Evolutionary conservation across 495 filamentous ascomycete species (phyloP).

Genomic region (Hypomontagnella monticulosa): DNA sequence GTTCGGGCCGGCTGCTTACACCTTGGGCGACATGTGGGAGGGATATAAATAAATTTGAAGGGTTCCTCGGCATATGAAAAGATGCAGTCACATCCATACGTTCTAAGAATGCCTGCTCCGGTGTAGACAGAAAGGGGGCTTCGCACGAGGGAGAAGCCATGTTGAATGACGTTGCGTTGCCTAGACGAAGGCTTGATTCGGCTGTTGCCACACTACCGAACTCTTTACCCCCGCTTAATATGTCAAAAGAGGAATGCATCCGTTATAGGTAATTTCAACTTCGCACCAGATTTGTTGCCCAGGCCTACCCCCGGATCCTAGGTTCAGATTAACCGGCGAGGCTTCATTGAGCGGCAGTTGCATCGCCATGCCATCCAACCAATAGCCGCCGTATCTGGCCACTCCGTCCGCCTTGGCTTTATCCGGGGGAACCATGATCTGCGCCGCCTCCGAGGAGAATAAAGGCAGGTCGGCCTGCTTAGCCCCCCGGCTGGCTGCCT

Average conservation of each 20-base stretch:
- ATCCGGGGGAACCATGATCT: slow-evolving; percentile 35
- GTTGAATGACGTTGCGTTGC: slow-evolving; percentile 33
- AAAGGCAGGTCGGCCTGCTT: slow-evolving; percentile 27
- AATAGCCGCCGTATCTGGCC: slow-evolving; percentile 19
- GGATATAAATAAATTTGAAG: slow-evolving; percentile 34
- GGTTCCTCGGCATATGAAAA: slow-evolving; percentile 31
- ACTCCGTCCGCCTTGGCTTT: slow-evolving; percentile 40
- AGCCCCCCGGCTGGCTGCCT: slow-evolving; percentile 14
- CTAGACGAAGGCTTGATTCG: slow-evolving; percentile 34
- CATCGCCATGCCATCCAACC: slow-evolving; percentile 11
- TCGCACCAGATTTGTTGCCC: slow-evolving; percentile 37
- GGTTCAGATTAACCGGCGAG: slow-evolving; percentile 40
- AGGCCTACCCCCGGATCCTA: slow-evolving; percentile 19
- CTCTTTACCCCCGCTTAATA: slow-evolving; percentile 39
- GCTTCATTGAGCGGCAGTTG: slow-evolving; percentile 40
- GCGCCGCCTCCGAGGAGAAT: slow-evolving; percentile 32
- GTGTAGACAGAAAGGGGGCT: slow-evolving; percentile 3
- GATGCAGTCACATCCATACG: slow-evolving; percentile 2
- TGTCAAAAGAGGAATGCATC: slow-evolving; percentile 37
- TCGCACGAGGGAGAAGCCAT: neutral
- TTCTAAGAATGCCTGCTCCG: slow-evolving; percentile 11
- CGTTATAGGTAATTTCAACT: slow-evolving; percentile 33
- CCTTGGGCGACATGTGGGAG: slow-evolving; percentile 6
- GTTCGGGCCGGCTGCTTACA: slow-evolving; percentile 9
- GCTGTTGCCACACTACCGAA: slow-evolving; percentile 35